Conservation (phyloP, 179 eudicot species). For the Beta macrorhiza region DNA sequence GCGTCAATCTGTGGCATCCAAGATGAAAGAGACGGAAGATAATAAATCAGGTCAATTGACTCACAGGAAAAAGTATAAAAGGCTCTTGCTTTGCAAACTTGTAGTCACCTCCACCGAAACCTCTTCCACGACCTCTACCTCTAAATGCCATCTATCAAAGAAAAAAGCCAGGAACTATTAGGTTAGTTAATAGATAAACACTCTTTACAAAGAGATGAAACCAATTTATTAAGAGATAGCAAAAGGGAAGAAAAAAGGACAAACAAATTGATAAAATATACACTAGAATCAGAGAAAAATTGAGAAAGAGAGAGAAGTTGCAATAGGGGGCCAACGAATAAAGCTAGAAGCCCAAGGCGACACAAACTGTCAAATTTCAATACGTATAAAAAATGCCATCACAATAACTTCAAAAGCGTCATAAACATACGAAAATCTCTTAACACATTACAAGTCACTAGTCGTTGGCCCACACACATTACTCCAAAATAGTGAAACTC, state of each 20-base stretch:
- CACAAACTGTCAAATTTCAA: neutral
- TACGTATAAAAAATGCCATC: neutral
- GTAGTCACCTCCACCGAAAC: conserved; percentile 30
- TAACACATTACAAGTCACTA: neutral
- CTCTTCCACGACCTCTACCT: conserved; percentile 39
- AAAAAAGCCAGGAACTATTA: neutral
- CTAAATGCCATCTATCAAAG: conserved; percentile 37
- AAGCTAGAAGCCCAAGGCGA: neutral
- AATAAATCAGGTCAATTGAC: conserved; percentile 16
- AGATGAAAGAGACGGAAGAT: neutral
- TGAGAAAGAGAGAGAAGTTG: neutral
- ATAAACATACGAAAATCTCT: neutral
- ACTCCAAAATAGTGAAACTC: neutral
- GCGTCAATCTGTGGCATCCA: neutral
- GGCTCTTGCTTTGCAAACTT: conserved; percentile 26
- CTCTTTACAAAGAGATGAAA: neutral
- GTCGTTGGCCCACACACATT: too few relatives aligned
- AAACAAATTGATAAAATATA: neutral
- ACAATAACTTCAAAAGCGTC: neutral
- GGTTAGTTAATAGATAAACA: neutral
- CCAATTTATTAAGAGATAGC: neutral
- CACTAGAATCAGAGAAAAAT: neutral
- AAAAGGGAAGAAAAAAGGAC: neutral
- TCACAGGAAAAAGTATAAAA: conserved; percentile 34
- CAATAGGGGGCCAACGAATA: neutral